A percentile compares a stretch with the other conserved stretches of the same genome.
phyloP scores from a whole-genome alignment of 1,139 yeast species.

The Fermentozyma sake region DNA sequence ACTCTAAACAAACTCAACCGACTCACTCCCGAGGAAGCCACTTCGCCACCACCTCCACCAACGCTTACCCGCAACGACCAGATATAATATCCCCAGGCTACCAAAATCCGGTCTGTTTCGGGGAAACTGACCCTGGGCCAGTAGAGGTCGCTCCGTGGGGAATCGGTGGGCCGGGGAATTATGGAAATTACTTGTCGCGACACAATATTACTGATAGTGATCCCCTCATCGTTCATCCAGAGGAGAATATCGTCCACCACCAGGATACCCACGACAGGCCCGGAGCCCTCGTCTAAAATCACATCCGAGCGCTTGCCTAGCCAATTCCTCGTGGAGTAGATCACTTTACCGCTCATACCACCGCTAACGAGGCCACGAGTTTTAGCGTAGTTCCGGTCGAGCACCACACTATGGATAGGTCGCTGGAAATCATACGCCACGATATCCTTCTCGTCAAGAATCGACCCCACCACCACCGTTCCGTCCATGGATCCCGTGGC shows the following conservation, averaged over 20 bases:
- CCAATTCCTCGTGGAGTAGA: slow-evolving; percentile 79
- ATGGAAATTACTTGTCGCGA: slow-evolving; percentile 42
- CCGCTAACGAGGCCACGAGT: slow-evolving; percentile 75
- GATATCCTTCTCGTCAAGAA: slow-evolving; percentile 58
- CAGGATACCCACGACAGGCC: slow-evolving; percentile 69
- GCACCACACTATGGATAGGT: slow-evolving; percentile 82
- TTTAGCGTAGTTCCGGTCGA: slow-evolving; percentile 63
- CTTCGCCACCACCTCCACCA: slow-evolving; percentile 3
- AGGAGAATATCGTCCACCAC: slow-evolving; percentile 58
- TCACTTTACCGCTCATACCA: slow-evolving; percentile 84
- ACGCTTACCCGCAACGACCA: slow-evolving; percentile 64
- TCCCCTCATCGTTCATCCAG: slow-evolving; percentile 87
- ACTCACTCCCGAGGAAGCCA: slow-evolving; percentile 4
- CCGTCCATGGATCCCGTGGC: slow-evolving; percentile 95
- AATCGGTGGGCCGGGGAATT: slow-evolving; percentile 54
- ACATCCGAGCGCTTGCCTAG: slow-evolving; percentile 74
- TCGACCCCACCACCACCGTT: slow-evolving; percentile 76
- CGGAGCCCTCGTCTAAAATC: slow-evolving; percentile 54
- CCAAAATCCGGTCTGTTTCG: slow-evolving; percentile 62
- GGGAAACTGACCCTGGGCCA: slow-evolving; percentile 76
- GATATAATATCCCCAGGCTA: slow-evolving; percentile 81
- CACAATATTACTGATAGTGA: slow-evolving; percentile 52
- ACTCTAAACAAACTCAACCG: slow-evolving; percentile 38
- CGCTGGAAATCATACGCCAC: slow-evolving; percentile 79
- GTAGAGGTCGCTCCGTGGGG: slow-evolving; percentile 74